These are phyloP conservation scores for Leishmania major DNA, from an alignment of 208 protist genomes.

Conservation along the genomic window DNA sequence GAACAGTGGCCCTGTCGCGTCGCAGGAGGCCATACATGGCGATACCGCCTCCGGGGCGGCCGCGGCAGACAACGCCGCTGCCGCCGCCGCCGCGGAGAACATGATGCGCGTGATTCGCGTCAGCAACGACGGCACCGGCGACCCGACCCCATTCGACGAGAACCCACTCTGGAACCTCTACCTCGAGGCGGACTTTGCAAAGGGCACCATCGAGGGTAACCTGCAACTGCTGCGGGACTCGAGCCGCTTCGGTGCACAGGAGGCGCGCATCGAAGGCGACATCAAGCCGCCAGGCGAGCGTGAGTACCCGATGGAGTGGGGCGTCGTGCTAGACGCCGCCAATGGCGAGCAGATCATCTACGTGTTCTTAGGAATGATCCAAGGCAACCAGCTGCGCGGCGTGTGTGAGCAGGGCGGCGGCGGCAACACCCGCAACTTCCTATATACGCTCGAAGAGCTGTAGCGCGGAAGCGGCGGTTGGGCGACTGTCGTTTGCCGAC, in stretches of 20 bases:
- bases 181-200: slow-evolving; percentile 75
- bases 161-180: slow-evolving; percentile 79
- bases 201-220: slow-evolving; percentile 70
- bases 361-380: slow-evolving; percentile 81
- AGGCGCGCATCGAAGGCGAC: slow-evolving; percentile 78
- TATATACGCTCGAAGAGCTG: slow-evolving; percentile 86
- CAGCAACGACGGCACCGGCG: slow-evolving; percentile 38
- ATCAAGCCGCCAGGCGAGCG: slow-evolving; percentile 79
- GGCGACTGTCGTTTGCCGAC: not conserved
- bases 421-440: slow-evolving; percentile 74
- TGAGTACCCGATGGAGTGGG: slow-evolving; percentile 91
- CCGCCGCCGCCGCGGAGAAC: slow-evolving; percentile 49
- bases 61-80: slow-evolving; percentile 22
- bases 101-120: slow-evolving; percentile 89
- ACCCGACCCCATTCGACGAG: slow-evolving; percentile 84
- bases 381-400: slow-evolving; percentile 86
- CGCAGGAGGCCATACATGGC: slow-evolving; percentile 10
- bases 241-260: slow-evolving; percentile 60
- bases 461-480: slow-evolving; percentile 24
- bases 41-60: not conserved
- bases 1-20: slow-evolving; percentile 35
- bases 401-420: slow-evolving; percentile 70
- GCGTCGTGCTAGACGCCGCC: slow-evolving; percentile 54
- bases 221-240: slow-evolving; percentile 72
- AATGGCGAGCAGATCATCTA: slow-evolving; percentile 75